phyloP scores from a whole-genome alignment of 495 filamentous ascomycete species.

The Podospora australis region DNA sequence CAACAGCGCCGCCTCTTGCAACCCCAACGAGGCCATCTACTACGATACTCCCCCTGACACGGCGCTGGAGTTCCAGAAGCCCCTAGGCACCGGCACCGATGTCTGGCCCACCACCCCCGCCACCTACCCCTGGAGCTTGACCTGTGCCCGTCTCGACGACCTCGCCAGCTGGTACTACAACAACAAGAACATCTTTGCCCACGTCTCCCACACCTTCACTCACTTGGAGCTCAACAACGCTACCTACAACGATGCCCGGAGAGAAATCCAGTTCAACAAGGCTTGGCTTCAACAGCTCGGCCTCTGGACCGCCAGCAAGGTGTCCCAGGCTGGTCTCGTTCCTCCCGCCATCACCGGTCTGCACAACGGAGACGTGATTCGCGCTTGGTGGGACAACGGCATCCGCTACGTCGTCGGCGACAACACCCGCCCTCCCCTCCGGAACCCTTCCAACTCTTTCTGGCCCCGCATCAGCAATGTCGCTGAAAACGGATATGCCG shows the following conservation, averaged over 20 bases:
- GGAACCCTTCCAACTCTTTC: constrained; percentile 39
- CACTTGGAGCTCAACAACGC: constrained; percentile 55
- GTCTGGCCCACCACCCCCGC: constrained; percentile 46
- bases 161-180: constrained; percentile 47
- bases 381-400: constrained; percentile 53
- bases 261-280: constrained; percentile 56
- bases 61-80: constrained; percentile 49
- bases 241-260: constrained; percentile 50
- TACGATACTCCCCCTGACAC: constrained; percentile 42
- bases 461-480: constrained; percentile 52
- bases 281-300: constrained; percentile 51
- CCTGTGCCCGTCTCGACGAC: constrained; percentile 43
- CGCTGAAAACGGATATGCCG: constrained; percentile 47
- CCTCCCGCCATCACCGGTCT: constrained; percentile 59
- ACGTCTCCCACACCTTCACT: constrained; percentile 59
- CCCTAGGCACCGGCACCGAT: constrained; percentile 49
- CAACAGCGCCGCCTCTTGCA: constrained; percentile 8
- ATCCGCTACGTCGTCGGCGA: constrained; percentile 57
- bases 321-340: constrained; percentile 49
- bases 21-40: constrained; percentile 15
- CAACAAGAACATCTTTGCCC: constrained; percentile 48
- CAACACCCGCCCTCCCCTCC: constrained; percentile 49
- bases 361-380: constrained; percentile 58
- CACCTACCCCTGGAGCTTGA: constrained; percentile 41
- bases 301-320: constrained; percentile 35